Evolutionary conservation across 495 filamentous ascomycete species (phyloP).

Genomic region (Lichenothelia convexa): DNA sequence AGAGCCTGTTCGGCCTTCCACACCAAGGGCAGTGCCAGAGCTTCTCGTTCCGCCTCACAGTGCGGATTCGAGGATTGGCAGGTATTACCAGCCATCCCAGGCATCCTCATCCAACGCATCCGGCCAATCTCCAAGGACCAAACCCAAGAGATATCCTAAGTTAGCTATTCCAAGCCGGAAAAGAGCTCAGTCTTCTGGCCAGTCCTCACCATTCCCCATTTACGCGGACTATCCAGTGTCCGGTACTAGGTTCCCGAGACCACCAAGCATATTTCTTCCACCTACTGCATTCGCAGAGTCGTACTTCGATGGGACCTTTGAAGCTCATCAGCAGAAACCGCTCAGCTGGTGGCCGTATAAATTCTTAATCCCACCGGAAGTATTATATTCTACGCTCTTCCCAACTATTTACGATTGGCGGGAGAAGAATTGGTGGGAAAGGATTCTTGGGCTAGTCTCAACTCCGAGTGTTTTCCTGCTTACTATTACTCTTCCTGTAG

Average conservation of each 20-base stretch:
- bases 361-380: slow-evolving; percentile 47
- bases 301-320: slow-evolving; percentile 17
- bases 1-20: too few species aligned
- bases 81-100: too few species aligned
- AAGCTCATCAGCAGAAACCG: slow-evolving; percentile 12
- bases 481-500: slow-evolving; percentile 80
- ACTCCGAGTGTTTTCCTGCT: slow-evolving; percentile 81
- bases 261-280: slow-evolving; percentile 36
- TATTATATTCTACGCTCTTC: slow-evolving; percentile 62
- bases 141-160: too few species aligned
- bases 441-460: slow-evolving; percentile 56
- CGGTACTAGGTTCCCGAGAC: slow-evolving; percentile 10
- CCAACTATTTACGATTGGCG: slow-evolving; percentile 70
- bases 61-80: too few species aligned
- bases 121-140: too few species aligned
- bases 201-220: slow-evolving; percentile 31
- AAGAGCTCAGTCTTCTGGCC: slow-evolving; percentile 4
- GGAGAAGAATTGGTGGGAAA: slow-evolving; percentile 60
- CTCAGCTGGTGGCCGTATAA: slow-evolving; percentile 51
- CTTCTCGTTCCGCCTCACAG: too few species aligned
- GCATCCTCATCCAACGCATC: too few species aligned
- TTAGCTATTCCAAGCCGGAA: slow-evolving; percentile 8
- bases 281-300: slow-evolving; percentile 34
- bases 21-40: too few species aligned
- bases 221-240: slow-evolving; percentile 27